A percentile compares a stretch with the other conserved stretches of the same genome.
Evolutionary conservation across 2,329 filamentous ascomycete genomes (phyloP).

Genomic region (Pleoardoris graminearum): DNA sequence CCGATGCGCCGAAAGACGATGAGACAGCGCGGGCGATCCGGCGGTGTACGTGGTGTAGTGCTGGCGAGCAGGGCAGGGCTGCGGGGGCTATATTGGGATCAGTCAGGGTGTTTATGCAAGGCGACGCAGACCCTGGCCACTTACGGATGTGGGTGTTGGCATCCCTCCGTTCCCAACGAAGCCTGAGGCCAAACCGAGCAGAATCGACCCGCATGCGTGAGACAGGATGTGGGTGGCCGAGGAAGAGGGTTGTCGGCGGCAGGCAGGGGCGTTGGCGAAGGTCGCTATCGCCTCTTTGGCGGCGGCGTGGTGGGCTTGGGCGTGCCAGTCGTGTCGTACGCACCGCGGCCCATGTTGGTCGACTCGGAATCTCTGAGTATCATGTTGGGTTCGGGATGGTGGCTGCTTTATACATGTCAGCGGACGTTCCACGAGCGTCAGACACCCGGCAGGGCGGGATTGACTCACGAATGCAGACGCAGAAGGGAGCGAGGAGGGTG

Average conservation of each 20-base stretch:
- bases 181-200: constrained; percentile 16
- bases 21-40: constrained; percentile 10
- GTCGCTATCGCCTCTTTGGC: constrained; percentile 44
- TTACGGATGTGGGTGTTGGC: constrained; percentile 37
- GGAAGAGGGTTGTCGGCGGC: constrained; percentile 1
- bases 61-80: constrained; percentile 27
- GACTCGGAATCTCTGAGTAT: constrained; percentile 48
- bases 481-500: constrained; percentile 16
- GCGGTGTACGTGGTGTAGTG: constrained; percentile 16
- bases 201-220: background rate
- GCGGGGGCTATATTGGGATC: constrained; percentile 30
- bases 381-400: constrained; percentile 39
- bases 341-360: constrained; percentile 54
- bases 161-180: constrained; percentile 41
- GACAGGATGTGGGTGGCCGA: constrained; percentile 1
- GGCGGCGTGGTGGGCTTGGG: constrained; percentile 50
- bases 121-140: constrained; percentile 30
- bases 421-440: constrained; percentile 20
- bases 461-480: constrained; percentile 23
- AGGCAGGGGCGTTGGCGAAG: constrained; percentile 1
- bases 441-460: constrained; percentile 17
- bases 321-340: constrained; percentile 56
- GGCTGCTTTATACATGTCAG: constrained; percentile 42
- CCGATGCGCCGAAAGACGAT: constrained; percentile 19
- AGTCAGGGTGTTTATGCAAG: constrained; percentile 35